Base-by-base conservation (phyloP, 1,284 basidiomycete species). In the Sutorius eximius region DNA sequence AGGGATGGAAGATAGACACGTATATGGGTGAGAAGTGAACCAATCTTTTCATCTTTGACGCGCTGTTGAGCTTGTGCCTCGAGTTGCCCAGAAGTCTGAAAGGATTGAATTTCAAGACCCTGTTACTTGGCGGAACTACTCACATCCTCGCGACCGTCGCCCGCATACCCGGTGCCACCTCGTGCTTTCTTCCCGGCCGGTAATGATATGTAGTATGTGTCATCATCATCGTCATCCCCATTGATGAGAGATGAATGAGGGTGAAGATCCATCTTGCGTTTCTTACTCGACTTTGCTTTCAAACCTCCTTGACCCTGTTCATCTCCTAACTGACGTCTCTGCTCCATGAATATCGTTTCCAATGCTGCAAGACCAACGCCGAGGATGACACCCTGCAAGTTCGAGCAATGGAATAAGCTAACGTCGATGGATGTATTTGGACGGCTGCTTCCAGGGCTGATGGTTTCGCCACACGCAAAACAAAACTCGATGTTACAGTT, bases 121-220 rank as follows among this genome's bases (percentile, higher is more conserved):
- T 32, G 13, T 16, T 41, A 55, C 42, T 29, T 27, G 32, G 29
- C 36, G 41, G 53, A 41, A 44, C 42, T 49, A 74, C 90, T 75
- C 69, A 93, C 93, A 73, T 95, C 92, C 75, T 95, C 93, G 58
- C 79, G 80, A 13, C 76, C 74, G 54, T 82, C 80, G 3, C 93
- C 93, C 34, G 89, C 91, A 73, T 95, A 96, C 13, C 93, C 93
- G 18, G 81, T 86, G 0, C 93, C 93, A 48, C 86, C 82, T 63
- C 87, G 89, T 22, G 79, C 73, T 66, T 86, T 89, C 70, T 82
- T 85, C 18, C 81, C 81, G 52, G 74, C 71, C 9, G 68, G 63
- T 42, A 73, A 63, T 52, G 70, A 65, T 33, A 73, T 73, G 58
- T 79, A 80, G 58, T 83, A 82, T 18, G 69, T 63, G 38, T 76